Evolutionary conservation across 2,329 filamentous ascomycete genomes (phyloP), one percentile per base, ranked within the genome.

Genomic region (Apiospora saccharicola): DNA sequence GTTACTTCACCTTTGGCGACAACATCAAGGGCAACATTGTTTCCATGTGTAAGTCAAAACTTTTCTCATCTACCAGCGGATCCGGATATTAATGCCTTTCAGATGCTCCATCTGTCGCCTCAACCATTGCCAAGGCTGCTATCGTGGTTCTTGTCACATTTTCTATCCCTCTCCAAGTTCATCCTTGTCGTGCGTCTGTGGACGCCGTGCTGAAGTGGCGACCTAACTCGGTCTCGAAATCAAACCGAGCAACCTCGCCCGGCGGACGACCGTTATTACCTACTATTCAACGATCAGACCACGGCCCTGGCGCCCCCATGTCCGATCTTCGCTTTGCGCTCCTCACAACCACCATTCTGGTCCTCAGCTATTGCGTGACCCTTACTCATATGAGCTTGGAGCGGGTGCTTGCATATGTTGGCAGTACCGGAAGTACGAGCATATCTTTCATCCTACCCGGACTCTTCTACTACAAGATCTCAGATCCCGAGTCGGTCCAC

Each of bases 381-480:
- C 94, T 99, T 85, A 97, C 94, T 0, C 95, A 99, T 3, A 93
- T 91, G 26, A 96, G 93, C 16, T 88, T 99, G 3, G 95, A 98
- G 80, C 92, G 94, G 67, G 95, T 99, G 0, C 88, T 99, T 0
- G 96, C 96, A 0, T 99, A 98, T 77, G 96, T 99, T 14, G 96
- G 96, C 49, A 95, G 93, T 77, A 99, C 96, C 0, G 96, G 96
- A 70, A 96, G 93, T 70, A 99, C 96, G 0, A 94, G 94, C 74
- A 99, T 99, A 78, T 97, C 94, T 74, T 99, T 99, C 81, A 98
- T 99, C 75, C 88, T 99, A 0, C 96, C 96, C 0, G 96, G 96
- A 0, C 84, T 99, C 4, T 99, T 99, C 82, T 99, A 98, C 83
- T 99, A 98, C 85, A 98, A 98, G 83, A 98, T 99, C 73, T 97